Base-by-base conservation (phyloP, 2,329 filamentous ascomycete genomes). In the Metarhizium album region DNA sequence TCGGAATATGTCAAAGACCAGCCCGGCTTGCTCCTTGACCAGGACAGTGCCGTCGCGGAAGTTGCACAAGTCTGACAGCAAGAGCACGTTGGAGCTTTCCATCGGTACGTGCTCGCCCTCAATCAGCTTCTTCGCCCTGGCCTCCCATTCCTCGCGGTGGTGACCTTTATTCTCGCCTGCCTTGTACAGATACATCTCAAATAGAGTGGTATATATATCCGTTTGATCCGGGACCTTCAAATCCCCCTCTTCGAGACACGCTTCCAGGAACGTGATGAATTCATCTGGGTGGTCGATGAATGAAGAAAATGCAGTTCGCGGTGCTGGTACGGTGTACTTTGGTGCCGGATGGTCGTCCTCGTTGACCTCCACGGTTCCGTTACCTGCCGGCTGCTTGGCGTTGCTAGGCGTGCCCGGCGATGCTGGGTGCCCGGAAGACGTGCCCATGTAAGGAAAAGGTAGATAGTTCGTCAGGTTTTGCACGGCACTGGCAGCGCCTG, bases 171-270 rank as follows among this genome's bases (percentile, higher is more conserved):
- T 84, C 52, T 84, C 80, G 53, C 83, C 86, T 22, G 91, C 87
- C 59, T 90, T 93, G 66, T 95, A 87, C 8, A 98, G 74, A 63
- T 97, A 98, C 86, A 98, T 97, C 67, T 98, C 94, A 62, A 98
- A 97, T 14, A 98, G 68, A 0, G 94, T 96, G 0, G 91, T 97
- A 62, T 93, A 93, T 16, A 98, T 75, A 65, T 98, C 94, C 1
- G 84, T 79, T 55, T 83, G 86, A 63, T 96, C 87, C 8, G 82
- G 77, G 35, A 86, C 75, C 20, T 81, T 82, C n/a, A 95, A 68
- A 22, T 79, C 76, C 20, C 82, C 74, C 52, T 90, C 84, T 47
- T 83, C 73, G 4, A 95, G 78, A 54, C 91, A 90, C 4, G 90
- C 89, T 67, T 98, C 91, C 0, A 98, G 74, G 63, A 98, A 98